A percentile compares a stretch with the other conserved stretches of the same genome.
Conservation (phyloP, 2,329 filamentous ascomycete genomes). For the Aspergillus nomiae region DNA sequence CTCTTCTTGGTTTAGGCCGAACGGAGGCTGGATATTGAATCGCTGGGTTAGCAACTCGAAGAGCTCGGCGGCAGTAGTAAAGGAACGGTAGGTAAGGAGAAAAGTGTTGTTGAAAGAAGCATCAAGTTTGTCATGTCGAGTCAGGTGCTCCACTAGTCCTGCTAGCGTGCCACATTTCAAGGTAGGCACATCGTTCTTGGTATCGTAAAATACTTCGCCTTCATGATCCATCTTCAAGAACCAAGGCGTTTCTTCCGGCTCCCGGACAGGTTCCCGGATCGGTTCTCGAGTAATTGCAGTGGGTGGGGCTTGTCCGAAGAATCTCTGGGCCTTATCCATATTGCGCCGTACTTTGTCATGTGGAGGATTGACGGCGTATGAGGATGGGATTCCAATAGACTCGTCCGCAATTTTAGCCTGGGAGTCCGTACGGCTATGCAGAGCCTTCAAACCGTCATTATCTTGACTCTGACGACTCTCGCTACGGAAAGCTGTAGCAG, state of each 20-base stretch:
- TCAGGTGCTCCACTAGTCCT: constrained; percentile 91
- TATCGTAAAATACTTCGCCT: constrained; percentile 85
- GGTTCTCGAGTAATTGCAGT: constrained; percentile 40
- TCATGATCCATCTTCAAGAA: constrained; percentile 87
- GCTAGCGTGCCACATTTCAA: constrained; percentile 88
- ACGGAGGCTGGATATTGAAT: constrained; percentile 89
- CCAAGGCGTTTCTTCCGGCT: constrained; percentile 76
- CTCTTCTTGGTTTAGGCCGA: constrained; percentile 72
- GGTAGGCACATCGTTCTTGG: constrained; percentile 71
- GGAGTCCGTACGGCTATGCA: constrained; percentile 35
- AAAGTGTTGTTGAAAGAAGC: constrained; percentile 98
- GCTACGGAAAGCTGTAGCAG: constrained; percentile 51
- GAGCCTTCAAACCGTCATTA: constrained; percentile 24
- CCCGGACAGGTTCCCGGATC: constrained; percentile 46
- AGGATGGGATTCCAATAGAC: constrained; percentile 49
- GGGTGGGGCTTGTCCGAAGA: constrained; percentile 50
- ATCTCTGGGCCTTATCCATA: constrained; percentile 50
- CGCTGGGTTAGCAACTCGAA: constrained; percentile 91
- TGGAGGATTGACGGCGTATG: constrained; percentile 41
- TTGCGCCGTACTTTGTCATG: constrained; percentile 44
- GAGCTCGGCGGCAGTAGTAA: constrained; percentile 84
- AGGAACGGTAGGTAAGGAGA: constrained; percentile 92
- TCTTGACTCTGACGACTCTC: constrained; percentile 36
- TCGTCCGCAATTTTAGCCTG: constrained; percentile 39
- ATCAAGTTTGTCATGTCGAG: constrained; percentile 91